These are phyloP conservation scores for Ballota nigra DNA, from an alignment of 257 asterid genomes.

Conservation along the genomic window DNA sequence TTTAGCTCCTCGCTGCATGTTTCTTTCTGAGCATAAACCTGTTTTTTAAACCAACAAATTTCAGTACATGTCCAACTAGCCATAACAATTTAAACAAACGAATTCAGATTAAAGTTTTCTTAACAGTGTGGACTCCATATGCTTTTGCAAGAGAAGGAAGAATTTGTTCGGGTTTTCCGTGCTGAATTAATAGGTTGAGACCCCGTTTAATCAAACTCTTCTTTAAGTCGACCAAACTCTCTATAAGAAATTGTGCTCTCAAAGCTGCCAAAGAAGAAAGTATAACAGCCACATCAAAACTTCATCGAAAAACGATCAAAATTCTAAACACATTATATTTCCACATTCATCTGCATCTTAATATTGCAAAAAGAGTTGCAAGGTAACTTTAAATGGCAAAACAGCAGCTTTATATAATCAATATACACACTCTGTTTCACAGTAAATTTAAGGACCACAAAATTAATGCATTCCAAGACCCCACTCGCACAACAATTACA, in stretches of 20 bases:
- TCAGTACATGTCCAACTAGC: not conserved
- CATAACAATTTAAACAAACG: constrained; percentile 1
- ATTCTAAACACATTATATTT: not conserved
- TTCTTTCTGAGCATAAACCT: constrained; percentile 97
- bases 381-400: not conserved
- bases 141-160: constrained; percentile 73
- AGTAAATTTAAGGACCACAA: not conserved
- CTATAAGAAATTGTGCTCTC: constrained; percentile 77
- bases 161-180: constrained; percentile 83
- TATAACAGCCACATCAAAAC: constrained; percentile 20
- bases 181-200: constrained; percentile 73
- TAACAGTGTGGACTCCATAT: constrained; percentile 79
- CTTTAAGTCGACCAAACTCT: constrained; percentile 73
- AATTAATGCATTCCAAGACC: not conserved
- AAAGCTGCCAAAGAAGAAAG: constrained; percentile 54
- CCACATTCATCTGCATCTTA: not conserved
- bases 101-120: constrained; percentile 24
- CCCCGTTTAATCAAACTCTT: constrained; percentile 60
- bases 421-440: not conserved
- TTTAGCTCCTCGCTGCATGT: constrained; percentile 92
- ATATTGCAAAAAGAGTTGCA: not conserved
- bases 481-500: not conserved
- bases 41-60: constrained; percentile 17
- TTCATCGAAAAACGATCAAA: not conserved
- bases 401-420: not conserved